Conservation (phyloP, 169 alveolate species). For the Babesia bovis region DNA sequence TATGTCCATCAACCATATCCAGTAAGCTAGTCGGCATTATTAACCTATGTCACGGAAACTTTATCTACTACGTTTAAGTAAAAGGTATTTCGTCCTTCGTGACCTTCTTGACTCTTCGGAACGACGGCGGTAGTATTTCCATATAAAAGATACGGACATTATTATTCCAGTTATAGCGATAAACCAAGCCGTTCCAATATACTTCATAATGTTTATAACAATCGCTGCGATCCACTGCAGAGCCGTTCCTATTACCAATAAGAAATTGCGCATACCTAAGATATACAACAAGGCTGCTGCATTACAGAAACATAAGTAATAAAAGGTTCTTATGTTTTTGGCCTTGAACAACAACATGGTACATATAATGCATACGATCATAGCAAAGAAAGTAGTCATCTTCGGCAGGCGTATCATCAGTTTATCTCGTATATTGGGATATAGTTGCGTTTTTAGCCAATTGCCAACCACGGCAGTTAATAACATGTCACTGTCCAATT, state of each 20-base stretch:
- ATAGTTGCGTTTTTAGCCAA: constrained; percentile 9
- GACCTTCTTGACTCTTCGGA: neutral
- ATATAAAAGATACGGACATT: neutral
- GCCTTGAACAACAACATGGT: neutral
- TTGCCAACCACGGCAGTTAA: neutral
- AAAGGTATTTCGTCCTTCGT: neutral
- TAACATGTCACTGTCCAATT: neutral
- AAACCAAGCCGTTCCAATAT: neutral
- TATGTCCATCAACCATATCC: too few species aligned
- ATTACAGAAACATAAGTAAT: neutral
- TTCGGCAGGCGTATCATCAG: constrained; percentile 22
- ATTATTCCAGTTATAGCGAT: neutral
- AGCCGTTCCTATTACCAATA: neutral
- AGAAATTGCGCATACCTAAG: constrained; percentile 2
- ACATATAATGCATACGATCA: neutral
- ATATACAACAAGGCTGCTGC: constrained; percentile 7
- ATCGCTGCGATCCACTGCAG: neutral
- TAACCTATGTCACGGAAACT: too few species aligned
- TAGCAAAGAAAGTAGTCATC: constrained; percentile 23
- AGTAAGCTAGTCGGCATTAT: neutral
- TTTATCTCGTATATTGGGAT: constrained; percentile 4
- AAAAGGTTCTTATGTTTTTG: neutral
- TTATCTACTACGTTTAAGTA: neutral
- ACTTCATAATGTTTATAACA: neutral
- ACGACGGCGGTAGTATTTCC: neutral